Percentiles rank a stretch among this genome's conserved stretches.
These are phyloP conservation scores for Panicum hallii DNA, from an alignment of 202 grass and related monocot species.

Conservation along the genomic window DNA sequence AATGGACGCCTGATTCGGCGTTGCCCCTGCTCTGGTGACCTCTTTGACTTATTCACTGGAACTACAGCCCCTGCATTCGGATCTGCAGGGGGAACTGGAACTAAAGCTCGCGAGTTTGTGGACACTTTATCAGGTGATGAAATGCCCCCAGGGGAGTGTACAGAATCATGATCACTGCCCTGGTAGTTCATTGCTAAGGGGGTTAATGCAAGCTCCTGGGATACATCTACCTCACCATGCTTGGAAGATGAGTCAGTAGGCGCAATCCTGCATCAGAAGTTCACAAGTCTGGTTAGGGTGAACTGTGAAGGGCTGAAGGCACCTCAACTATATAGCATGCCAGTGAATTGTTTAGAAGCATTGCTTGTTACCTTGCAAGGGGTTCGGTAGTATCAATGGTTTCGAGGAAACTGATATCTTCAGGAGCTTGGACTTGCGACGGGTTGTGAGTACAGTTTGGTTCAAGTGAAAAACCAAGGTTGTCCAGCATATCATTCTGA, in stretches of 20 bases:
- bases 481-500: slow-evolving; percentile 63
- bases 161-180: slow-evolving; percentile 78
- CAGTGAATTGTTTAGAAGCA: slow-evolving; percentile 25
- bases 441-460: slow-evolving; percentile 60
- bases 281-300: slow-evolving; percentile 24
- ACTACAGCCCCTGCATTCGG: slow-evolving; percentile 60
- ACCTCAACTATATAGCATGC: slow-evolving; percentile 17
- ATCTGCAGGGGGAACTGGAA: slow-evolving; percentile 52
- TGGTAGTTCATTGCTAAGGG: slow-evolving; percentile 63
- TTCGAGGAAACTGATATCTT: slow-evolving; percentile 63
- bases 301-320: neutral
- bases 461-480: slow-evolving; percentile 87
- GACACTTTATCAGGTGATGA: slow-evolving; percentile 70
- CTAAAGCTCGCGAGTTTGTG: slow-evolving; percentile 55
- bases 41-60: slow-evolving; percentile 76
- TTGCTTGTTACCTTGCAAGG: slow-evolving; percentile 70
- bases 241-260: slow-evolving; percentile 52
- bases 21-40: slow-evolving; percentile 71
- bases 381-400: slow-evolving; percentile 68
- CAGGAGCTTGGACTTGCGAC: slow-evolving; percentile 46
- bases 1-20: slow-evolving; percentile 90
- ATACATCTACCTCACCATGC: slow-evolving; percentile 52
- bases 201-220: slow-evolving; percentile 55
- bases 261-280: slow-evolving; percentile 53
- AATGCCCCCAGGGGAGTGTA: slow-evolving; percentile 56